Base-by-base conservation (phyloP, 2,329 filamentous ascomycete species). In the Diplodia intermedia region DNA sequence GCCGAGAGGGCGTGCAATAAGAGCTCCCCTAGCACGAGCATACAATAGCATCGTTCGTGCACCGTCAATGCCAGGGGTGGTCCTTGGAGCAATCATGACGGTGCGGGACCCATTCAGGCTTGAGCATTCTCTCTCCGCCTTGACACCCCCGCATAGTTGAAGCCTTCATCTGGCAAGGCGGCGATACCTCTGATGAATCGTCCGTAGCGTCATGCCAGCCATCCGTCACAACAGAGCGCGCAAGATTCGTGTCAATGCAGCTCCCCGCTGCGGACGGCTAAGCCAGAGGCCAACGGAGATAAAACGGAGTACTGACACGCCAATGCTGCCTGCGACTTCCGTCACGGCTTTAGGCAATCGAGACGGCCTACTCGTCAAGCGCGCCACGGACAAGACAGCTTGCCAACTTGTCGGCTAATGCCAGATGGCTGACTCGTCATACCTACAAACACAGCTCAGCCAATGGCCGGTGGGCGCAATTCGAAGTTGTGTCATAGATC, bases 41-140 rank as follows among this genome's bases (percentile, higher is more conserved):
- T n/a, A 20, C 40, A 47, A 38, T 63, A 47, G 43, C 43, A 47
- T 20, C 4, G 33, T 23, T 31, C 31, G 18, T 49, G 40, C 40
- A 3, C 12, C 26, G 8, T 36, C 15, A 18, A 49, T 3, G n/a
- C 23, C 60, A 63, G 60, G 56, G 60, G 60, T 63, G 29, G 40
- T 53, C 60, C 60, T 63, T n/a, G 60, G 50, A 63, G 60, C 43
- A 63, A 63, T 63, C 60, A 52, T 38, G 26, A 49, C 23, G 23
- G 60, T 52, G 40, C 47, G 50, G 60, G 47, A 52, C 43, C 31
- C 60, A 63, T 63, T 15, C 14, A 26, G 60, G 60, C 60, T 63
- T 38, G 60, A 49, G 60, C 60, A 63, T 52, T 29, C 2, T 52
- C 47, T 18, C 60, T 63, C 43, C 60, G 50, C 60, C 43, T 26